Evolutionary conservation across 768 basidiomycete species (phyloP).

Genomic region (Pleurotus djamor): DNA sequence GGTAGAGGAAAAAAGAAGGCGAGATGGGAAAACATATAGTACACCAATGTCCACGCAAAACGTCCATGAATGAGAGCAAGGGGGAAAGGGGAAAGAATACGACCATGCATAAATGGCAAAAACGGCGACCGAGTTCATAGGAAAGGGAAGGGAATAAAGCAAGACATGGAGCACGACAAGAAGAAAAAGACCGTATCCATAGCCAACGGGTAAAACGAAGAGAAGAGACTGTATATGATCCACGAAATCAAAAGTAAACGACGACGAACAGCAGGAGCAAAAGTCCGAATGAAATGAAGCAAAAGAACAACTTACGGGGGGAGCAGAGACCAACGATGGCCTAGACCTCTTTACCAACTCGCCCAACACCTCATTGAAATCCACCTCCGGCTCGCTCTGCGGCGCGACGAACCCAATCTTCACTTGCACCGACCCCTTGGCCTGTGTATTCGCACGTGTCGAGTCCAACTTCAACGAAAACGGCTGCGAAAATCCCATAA

Average conservation of each 20-base stretch:
- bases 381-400: slow-evolving; percentile 37
- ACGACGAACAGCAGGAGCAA: not conserved
- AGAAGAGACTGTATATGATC: no score
- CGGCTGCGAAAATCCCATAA: no score
- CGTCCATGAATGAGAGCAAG: no score
- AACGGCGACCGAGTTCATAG: no score
- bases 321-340: slow-evolving; percentile 70
- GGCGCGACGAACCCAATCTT: slow-evolving; percentile 49
- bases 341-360: slow-evolving; percentile 64
- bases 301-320: slow-evolving; percentile 54
- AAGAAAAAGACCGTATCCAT: no score
- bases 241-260: not conserved
- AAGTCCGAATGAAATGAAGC: not conserved
- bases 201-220: no score
- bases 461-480: slow-evolving; percentile 38
- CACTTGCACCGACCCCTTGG: slow-evolving; percentile 38
- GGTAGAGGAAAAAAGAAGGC: not conserved
- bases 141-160: no score
- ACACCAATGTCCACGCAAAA: no score
- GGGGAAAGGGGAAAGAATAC: no score
- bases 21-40: no score
- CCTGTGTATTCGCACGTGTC: slow-evolving; percentile 34
- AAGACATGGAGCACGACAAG: no score
- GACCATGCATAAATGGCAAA: no score
- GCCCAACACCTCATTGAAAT: slow-evolving; percentile 56